Conservation (phyloP, 352 stramenopile species). For the Phytophthora ramorum region DNA sequence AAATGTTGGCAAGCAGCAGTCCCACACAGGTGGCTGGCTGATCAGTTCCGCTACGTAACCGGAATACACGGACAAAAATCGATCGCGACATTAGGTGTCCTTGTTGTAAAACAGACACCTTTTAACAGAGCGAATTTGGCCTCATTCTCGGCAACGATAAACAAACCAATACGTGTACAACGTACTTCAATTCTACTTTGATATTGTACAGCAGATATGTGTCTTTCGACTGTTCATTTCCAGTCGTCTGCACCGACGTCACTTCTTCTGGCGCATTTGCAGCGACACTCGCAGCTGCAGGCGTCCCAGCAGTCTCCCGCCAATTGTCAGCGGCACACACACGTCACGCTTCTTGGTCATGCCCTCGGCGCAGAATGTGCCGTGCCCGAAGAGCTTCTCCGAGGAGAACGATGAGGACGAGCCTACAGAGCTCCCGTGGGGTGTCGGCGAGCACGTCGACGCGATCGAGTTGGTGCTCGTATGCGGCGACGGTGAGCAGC, state of each 20-base stretch:
- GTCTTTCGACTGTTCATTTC: slow-evolving; percentile 17
- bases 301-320: slow-evolving; percentile 62
- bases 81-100: too few relatives aligned
- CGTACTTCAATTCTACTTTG: background rate
- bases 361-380: slow-evolving; percentile 69
- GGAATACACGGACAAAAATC: too few relatives aligned
- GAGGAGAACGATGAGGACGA: slow-evolving; percentile 38
- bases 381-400: slow-evolving; percentile 66
- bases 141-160: too few relatives aligned
- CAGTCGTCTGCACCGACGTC: background rate
- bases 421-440: slow-evolving; percentile 19
- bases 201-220: background rate
- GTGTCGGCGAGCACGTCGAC: slow-evolving; percentile 45
- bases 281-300: slow-evolving; percentile 69
- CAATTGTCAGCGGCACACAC: slow-evolving; percentile 66
- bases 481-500: slow-evolving; percentile 38
- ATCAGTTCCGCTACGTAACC: too few relatives aligned
- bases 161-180: too few relatives aligned
- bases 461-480: slow-evolving; percentile 30
- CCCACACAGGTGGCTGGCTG: too few relatives aligned
- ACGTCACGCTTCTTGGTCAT: slow-evolving; percentile 57
- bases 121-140: too few relatives aligned
- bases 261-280: slow-evolving; percentile 49
- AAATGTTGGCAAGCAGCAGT: too few relatives aligned
- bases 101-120: too few relatives aligned